phyloP scores from a whole-genome alignment of 345 rosid species.

The Boechera stricta region DNA sequence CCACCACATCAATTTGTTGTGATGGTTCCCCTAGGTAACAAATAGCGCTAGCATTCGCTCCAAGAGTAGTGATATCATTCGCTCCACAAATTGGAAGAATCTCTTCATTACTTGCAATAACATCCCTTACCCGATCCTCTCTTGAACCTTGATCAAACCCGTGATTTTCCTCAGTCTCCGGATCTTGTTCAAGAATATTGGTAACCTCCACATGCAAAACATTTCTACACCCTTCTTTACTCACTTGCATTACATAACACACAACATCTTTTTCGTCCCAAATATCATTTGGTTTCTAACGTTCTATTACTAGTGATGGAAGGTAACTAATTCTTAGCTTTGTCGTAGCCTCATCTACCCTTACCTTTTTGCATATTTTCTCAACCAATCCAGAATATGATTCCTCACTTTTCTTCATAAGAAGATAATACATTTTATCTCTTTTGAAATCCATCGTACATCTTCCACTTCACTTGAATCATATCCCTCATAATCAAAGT shows the following conservation, averaged over 20 bases:
- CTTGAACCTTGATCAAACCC: neutral
- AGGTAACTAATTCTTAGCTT: neutral
- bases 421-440: neutral
- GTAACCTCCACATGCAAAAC: too few relatives aligned
- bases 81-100: neutral
- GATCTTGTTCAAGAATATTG: too few relatives aligned
- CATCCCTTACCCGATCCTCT: too few relatives aligned
- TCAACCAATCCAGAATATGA: neutral
- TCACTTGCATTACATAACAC: neutral
- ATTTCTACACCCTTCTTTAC: neutral
- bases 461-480: neutral
- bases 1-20: too few relatives aligned
- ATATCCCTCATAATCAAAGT: neutral
- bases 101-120: neutral
- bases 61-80: too few relatives aligned
- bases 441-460: neutral
- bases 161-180: too few relatives aligned
- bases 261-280: neutral
- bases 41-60: too few relatives aligned
- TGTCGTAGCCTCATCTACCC: neutral
- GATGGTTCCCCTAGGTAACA: too few relatives aligned
- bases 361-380: neutral
- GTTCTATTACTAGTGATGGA: neutral
- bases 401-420: neutral
- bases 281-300: neutral